phyloP scores from a whole-genome alignment of 2,329 filamentous ascomycete genomes.

The Lasiodiplodia sp. region DNA sequence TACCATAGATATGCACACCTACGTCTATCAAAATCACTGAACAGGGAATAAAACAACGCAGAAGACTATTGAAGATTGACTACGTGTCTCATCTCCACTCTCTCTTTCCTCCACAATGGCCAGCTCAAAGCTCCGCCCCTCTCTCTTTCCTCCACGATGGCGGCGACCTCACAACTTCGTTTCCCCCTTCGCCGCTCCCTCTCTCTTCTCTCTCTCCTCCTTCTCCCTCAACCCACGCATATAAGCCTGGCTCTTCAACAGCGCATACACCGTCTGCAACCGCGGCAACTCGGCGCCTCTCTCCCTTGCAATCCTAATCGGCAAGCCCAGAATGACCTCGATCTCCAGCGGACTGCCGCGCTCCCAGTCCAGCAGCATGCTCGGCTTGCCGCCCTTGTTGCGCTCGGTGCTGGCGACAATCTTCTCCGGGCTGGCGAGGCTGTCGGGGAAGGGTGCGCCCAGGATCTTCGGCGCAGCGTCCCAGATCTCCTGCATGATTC shows the following conservation, averaged over 20 bases:
- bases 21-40: too few species aligned
- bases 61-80: too few species aligned
- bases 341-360: conserved; percentile 55
- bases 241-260: conserved; percentile 68
- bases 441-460: conserved; percentile 44
- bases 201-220: conserved; percentile 29
- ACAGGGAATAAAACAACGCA: too few species aligned
- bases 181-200: not conserved
- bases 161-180: conserved; percentile 19
- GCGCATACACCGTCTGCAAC: conserved; percentile 71
- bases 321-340: conserved; percentile 59
- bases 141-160: not conserved
- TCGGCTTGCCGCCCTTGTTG: conserved; percentile 61
- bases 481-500: conserved; percentile 56
- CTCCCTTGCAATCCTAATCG: conserved; percentile 50
- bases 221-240: conserved; percentile 53
- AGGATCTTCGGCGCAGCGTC: conserved; percentile 51
- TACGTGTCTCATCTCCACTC: too few species aligned
- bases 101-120: too few species aligned
- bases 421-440: conserved; percentile 48
- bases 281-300: conserved; percentile 66
- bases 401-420: conserved; percentile 62
- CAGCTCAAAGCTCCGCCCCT: not conserved
- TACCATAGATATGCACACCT: too few species aligned
- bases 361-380: conserved; percentile 59